Percentiles rank a stretch among this genome's conserved stretches.
These are phyloP conservation scores for Aspergillus pseudotamarii DNA, from an alignment of 2,329 filamentous ascomycete species.

Conservation along the genomic window DNA sequence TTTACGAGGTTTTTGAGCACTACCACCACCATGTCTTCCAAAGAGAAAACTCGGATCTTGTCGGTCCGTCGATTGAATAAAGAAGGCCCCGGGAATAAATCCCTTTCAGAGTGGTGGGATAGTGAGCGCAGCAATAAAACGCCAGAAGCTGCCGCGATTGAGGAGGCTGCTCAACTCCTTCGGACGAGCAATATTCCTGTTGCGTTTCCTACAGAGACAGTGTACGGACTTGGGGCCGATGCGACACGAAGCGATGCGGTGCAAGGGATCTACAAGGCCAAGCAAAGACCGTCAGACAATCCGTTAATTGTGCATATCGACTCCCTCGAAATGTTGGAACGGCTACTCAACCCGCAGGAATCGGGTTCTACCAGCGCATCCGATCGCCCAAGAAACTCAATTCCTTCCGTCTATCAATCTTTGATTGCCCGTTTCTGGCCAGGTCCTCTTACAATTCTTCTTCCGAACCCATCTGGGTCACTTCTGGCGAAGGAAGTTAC, in stretches of 20 bases:
- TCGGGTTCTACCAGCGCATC: conserved; percentile 33
- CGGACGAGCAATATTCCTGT: conserved; percentile 72
- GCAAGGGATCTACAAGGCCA: conserved; percentile 87
- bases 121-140: conserved; percentile 40
- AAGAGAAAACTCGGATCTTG: conserved; percentile 36
- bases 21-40: conserved; percentile 25
- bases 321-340: conserved; percentile 74
- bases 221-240: conserved; percentile 96
- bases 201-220: conserved; percentile 95
- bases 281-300: conserved; percentile 89
- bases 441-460: conserved; percentile 85
- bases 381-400: conserved; percentile 34
- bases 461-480: conserved; percentile 72
- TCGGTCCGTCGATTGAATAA: conserved; percentile 43
- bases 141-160: conserved; percentile 56
- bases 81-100: conserved; percentile 34
- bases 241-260: conserved; percentile 84
- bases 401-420: conserved; percentile 76
- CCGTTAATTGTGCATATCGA: conserved; percentile 91
- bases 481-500: conserved; percentile 88
- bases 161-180: conserved; percentile 68
- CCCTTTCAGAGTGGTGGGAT: conserved; percentile 44
- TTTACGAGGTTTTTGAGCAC: conserved; percentile 27
- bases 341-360: conserved; percentile 55
- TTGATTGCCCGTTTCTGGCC: conserved; percentile 90